Evolutionary conservation across 2,329 filamentous ascomycete species (phyloP).

Genomic region (Colletotrichum tropicicola): DNA sequence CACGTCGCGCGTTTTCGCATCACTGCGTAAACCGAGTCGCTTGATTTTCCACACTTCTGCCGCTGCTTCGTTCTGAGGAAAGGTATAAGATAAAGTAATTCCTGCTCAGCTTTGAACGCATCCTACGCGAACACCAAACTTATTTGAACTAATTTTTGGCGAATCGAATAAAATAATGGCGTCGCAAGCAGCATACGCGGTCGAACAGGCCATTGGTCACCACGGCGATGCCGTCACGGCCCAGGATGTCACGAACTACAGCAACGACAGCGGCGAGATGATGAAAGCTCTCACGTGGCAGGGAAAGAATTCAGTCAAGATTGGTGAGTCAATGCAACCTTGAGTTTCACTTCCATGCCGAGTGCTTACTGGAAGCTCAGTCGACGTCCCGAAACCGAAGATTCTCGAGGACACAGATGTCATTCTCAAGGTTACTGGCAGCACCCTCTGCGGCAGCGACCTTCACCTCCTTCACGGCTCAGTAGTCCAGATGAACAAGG

Average conservation of each 20-base stretch:
- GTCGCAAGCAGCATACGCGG: slow-evolving; percentile 72
- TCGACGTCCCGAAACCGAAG: slow-evolving; percentile 74
- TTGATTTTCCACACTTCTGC: too few species aligned
- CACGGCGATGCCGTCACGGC: slow-evolving; percentile 68
- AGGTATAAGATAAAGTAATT: too few species aligned
- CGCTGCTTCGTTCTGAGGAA: too few species aligned
- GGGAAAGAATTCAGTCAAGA: slow-evolving; percentile 80
- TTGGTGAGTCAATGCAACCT: slow-evolving; percentile 54
- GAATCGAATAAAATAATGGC: slow-evolving; percentile 53
- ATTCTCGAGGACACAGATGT: slow-evolving; percentile 80
- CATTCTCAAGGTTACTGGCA: slow-evolving; percentile 80
- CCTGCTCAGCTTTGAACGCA: too few species aligned
- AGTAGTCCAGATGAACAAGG: slow-evolving; percentile 67
- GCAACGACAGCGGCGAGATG: slow-evolving; percentile 60
- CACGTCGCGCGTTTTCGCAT: not conserved
- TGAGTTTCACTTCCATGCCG: not conserved
- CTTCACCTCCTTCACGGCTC: slow-evolving; percentile 65
- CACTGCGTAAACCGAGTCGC: too few species aligned
- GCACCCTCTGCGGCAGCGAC: slow-evolving; percentile 67
- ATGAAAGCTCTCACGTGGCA: slow-evolving; percentile 89
- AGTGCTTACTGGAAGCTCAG: slow-evolving; percentile 38
- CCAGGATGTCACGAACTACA: slow-evolving; percentile 75
- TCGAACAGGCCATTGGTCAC: slow-evolving; percentile 76
- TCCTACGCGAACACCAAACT: not conserved
- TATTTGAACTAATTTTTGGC: too few species aligned